Evolutionary conservation across 352 stramenopile genomes (phyloP), one percentile per base, ranked within the genome.

Genomic region (Phytophthora idaei): DNA sequence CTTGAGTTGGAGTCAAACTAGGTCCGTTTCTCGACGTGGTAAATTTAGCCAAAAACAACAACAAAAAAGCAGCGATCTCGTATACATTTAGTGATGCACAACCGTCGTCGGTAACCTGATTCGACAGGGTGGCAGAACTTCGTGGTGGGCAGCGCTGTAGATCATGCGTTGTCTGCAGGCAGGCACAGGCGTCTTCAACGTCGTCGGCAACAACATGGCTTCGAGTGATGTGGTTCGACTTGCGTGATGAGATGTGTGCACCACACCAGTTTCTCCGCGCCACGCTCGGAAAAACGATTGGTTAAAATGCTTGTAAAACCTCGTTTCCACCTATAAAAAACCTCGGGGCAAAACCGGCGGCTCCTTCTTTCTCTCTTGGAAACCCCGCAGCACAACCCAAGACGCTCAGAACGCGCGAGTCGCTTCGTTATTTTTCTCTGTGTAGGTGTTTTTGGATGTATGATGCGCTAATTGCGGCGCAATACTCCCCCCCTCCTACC

Each of bases 241-340:
- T 17, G 41, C 42, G 31, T 37, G 45, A 7, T 55, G 31, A 3
- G 17, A 37, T 50, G 49, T 57, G 57, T 64, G 14, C 29, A 10
- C 34, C 47, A 65, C 57, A 65, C 36, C n/a, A 45, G 12, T 36
- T 65, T 63, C 42, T 64, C 44, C 3, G 29, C 41, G 69, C 64
- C 69, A 77, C 69, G 69, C 64, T 73, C 15, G 44, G 25, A n/a
- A 1, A 49, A 57, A 11, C 46, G 36, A 76, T 78, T 78, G 71
- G 67, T 21, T 53, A 27, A 68, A 74, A 73, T 42, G 3, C 3
- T 1, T 4, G 15, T n/a, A 64, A 64, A 64, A 64, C 57, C 57
- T 64, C 15, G 9, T 45, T 51, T 64, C 17, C 12, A 28, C 41
- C 21, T n/a, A n/a, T 32, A 37, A 37, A 58, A 65, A 65, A 65